Evolutionary conservation across 495 filamentous ascomycete species (phyloP).

Genomic region (Clohesyomyces aquaticus): DNA sequence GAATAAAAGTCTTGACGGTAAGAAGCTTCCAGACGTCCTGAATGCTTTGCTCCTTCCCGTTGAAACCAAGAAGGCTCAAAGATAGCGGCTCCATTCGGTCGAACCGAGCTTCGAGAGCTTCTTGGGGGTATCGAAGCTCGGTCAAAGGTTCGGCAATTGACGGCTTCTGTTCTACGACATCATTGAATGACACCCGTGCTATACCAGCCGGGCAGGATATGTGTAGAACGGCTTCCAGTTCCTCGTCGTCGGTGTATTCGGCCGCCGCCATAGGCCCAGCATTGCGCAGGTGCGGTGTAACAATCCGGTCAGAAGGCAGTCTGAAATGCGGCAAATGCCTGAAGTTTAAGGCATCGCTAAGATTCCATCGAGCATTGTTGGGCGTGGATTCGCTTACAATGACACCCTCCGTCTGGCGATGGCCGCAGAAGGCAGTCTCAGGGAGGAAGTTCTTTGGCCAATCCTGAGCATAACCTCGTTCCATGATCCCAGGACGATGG

Average conservation of each 20-base stretch:
- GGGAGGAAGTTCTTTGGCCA: constrained; percentile 49
- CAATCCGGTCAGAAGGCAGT: constrained; percentile 42
- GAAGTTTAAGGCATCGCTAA: constrained; percentile 47
- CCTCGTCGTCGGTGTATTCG: constrained; percentile 25
- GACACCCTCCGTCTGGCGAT: constrained; percentile 21
- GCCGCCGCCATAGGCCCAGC: background rate
- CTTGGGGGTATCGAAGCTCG: constrained; percentile 13
- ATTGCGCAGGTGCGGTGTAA: background rate
- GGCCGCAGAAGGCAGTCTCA: constrained; percentile 27
- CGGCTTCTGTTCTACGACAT: constrained; percentile 9
- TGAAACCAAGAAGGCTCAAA: constrained; percentile 33
- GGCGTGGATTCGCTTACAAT: constrained; percentile 20
- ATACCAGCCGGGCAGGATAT: constrained; percentile 18
- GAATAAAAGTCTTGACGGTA: constrained; percentile 34
- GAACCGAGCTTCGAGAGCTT: constrained; percentile 31
- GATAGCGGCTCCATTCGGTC: constrained; percentile 32
- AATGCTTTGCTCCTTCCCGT: constrained; percentile 25
- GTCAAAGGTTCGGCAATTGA: constrained; percentile 19
- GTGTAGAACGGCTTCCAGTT: constrained; percentile 10
- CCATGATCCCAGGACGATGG: constrained; percentile 50
- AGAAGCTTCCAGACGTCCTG: constrained; percentile 43
- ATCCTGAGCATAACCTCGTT: constrained; percentile 46
- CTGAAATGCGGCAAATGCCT: constrained; percentile 46
- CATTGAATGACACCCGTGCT: constrained; percentile 24
- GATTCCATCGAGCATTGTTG: constrained; percentile 48